Evolutionary conservation across 805 yeast genomes (phyloP).

Genomic region (Pichia thaimueangensis): DNA sequence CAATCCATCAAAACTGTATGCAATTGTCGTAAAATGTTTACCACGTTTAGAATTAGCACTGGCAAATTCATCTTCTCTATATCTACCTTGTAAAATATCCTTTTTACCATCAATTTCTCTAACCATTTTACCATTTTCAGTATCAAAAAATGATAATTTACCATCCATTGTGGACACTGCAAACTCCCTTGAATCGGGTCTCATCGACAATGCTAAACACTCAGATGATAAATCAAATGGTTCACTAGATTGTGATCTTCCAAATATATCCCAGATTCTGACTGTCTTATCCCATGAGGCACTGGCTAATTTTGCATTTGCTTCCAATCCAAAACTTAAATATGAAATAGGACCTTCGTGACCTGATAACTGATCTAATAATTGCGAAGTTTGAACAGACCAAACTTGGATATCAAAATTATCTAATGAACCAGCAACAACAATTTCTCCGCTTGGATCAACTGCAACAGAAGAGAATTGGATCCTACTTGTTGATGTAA

Average conservation of each 20-base stretch:
- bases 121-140: conserved; percentile 71
- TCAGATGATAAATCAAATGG: conserved; percentile 84
- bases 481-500: conserved; percentile 82
- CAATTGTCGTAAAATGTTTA: conserved; percentile 71
- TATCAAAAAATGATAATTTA: conserved; percentile 74
- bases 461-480: conserved; percentile 88
- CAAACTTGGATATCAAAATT: conserved; percentile 89
- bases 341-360: conserved; percentile 95
- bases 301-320: conserved; percentile 63
- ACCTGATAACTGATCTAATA: conserved; percentile 81
- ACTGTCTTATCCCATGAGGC: conserved; percentile 97
- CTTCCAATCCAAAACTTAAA: conserved; percentile 77
- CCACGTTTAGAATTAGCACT: conserved; percentile 78
- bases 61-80: conserved; percentile 72
- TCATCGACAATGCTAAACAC: conserved; percentile 71
- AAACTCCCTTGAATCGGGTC: conserved; percentile 90
- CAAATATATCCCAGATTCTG: conserved; percentile 87
- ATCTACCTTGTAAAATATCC: conserved; percentile 85
- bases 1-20: conserved; percentile 85
- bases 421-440: conserved; percentile 90
- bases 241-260: conserved; percentile 81
- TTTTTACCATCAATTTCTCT: conserved; percentile 80
- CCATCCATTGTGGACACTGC: conserved; percentile 90
- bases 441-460: conserved; percentile 95
- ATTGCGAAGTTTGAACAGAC: conserved; percentile 94